Evolutionary conservation across 805 yeast genomes (phyloP), one percentile per base, ranked within the genome.

Genomic region (Ogataea paradorogensis): DNA sequence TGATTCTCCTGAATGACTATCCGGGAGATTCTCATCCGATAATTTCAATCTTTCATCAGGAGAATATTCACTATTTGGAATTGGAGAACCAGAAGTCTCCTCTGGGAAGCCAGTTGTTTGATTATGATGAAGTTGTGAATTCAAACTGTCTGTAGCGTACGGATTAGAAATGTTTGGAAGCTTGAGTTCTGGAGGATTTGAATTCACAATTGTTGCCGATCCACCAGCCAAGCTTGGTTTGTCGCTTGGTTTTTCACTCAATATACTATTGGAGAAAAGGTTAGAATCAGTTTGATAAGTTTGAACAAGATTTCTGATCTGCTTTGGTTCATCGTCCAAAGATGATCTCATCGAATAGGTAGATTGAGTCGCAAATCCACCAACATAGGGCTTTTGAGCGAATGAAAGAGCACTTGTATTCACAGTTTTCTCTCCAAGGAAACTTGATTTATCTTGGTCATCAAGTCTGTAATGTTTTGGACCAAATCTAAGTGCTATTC

Each of bases 401-500:
- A 36, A 33, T 27, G 38, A 33, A 20, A 27, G 24, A 7, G 56
- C 52, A 7, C 48, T 44, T 14, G 32, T 28, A n/a, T 49, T 34
- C 27, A 33, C 14, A 9, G 46, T 50, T 22, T 39, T 43, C 9
- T 43, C 44, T 30, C 42, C 38, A n/a, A 38, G 11, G 21, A 43
- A 31, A 21, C 48, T 43, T 14, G 30, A 33, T 11, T 37, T 37
- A 23, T 45, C 40, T 9, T 46, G 41, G 14, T 42, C 44, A 18
- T 50, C 53, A 32, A 42, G 46, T 8, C 21, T 15, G 35, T 33
- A 38, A 28, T 27, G 27, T 26, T 32, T 30, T 5, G 58, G 51
- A 11, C 51, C 40, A 21, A 48, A 32, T 25, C 43, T 53, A 33
- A 41, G 24, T 15, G 74, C 69, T 20, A 76, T 47, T 35, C 74